A percentile compares a stretch with the other conserved stretches of the same genome.
phyloP scores from a whole-genome alignment of 108 stramenopile species.

The Cyclostephanos invisitatus region DNA sequence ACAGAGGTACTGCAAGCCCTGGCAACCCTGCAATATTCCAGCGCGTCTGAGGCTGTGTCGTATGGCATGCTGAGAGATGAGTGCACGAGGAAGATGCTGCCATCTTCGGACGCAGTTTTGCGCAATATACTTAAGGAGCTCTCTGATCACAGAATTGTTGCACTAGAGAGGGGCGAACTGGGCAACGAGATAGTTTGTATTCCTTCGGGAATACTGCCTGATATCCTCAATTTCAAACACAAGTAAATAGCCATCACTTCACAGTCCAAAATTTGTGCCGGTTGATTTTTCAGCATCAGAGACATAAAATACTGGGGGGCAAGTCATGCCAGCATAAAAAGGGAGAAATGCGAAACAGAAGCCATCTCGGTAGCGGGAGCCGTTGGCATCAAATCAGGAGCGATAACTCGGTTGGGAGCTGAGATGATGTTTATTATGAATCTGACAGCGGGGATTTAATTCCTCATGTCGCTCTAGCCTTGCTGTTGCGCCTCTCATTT shows the following conservation, averaged over 20 bases:
- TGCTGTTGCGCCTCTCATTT: too few relatives aligned
- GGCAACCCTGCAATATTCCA: constrained; percentile 55
- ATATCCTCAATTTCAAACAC: constrained; percentile 24
- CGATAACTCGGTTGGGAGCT: too few relatives aligned
- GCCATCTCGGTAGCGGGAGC: too few relatives aligned
- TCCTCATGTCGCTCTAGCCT: too few relatives aligned
- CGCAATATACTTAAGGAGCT: constrained; percentile 58
- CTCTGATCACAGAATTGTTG: constrained; percentile 61
- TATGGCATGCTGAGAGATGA: constrained; percentile 48
- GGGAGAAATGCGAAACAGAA: too few relatives aligned
- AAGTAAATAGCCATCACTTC: neutral
- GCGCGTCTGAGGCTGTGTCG: constrained; percentile 23
- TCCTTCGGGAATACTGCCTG: constrained; percentile 20
- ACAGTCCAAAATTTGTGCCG: too few relatives aligned
- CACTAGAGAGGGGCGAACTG: constrained; percentile 18
- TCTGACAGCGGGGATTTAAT: too few relatives aligned
- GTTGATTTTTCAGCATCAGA: too few relatives aligned
- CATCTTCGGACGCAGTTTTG: constrained; percentile 49
- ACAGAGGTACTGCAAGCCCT: constrained; percentile 67
- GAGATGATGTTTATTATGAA: too few relatives aligned
- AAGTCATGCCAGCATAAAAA: too few relatives aligned
- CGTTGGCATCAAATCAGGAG: too few relatives aligned
- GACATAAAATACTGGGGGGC: too few relatives aligned
- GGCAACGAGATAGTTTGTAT: constrained; percentile 19
- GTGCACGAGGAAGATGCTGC: constrained; percentile 54